Base-by-base conservation (phyloP, 352 stramenopile species). In the Phytophthora sansomeana region DNA sequence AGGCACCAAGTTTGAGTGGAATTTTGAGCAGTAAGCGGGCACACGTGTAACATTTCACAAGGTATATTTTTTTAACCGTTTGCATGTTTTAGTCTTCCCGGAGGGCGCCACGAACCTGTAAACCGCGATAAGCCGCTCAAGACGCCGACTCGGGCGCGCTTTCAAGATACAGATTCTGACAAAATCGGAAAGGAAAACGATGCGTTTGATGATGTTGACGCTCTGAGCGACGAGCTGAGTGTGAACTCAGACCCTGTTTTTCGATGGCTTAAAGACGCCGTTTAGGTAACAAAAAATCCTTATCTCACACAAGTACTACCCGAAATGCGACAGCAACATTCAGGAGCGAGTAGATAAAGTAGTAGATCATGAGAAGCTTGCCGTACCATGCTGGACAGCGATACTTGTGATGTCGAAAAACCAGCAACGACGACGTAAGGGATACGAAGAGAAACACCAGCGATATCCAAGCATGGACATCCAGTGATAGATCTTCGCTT, bases 391-490 rank as follows among this genome's bases (percentile, higher is more conserved):
- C 29, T 2, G 86, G 86, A 36, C 86, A 93, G 26, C 56, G 74
- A 65, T 85, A 94, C 17, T 77, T 58, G 58, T 90, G 67, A 19
- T 62, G 48, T 0, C 70, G 65, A 57, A 91, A 90, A 5, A 96
- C 81, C 21, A 78, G 38, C 36, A 82, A 77, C 11, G 84, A 89
- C 1, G 72, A 63, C 0, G 63, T 58, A 5, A 94, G 77, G 28
- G 83, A 85, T 26, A 87, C 66, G 29, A 81, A 82, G 2, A 96
- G 74, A 35, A 93, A 93, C 1, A 48, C 66, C n/a, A 94, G 52
- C n/a, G 85, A 93, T 33, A 94, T 80, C 65, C 67, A 78, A 33
- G 85, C 80, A 69, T 96, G 87, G 29, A 72, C 69, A 41, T 96
- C 87, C 42, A 92, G 75, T 11, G 58, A 61, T 4, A 94, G 58